Evolutionary conservation across 2,329 filamentous ascomycete species (phyloP).

Genomic region (Monilinia laxa): DNA sequence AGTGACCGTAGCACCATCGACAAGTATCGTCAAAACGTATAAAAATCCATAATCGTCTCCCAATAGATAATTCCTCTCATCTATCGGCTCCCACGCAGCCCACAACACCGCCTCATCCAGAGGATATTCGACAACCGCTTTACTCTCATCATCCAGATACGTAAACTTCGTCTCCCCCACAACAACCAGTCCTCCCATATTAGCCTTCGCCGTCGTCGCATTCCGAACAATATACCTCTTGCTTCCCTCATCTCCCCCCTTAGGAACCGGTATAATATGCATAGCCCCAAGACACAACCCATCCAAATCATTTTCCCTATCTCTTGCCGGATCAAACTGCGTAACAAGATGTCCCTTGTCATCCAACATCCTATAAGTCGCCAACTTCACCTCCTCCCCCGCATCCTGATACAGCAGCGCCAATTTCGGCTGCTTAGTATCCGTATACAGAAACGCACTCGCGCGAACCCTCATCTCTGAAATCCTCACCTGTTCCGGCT

Average conservation of each 20-base stretch:
- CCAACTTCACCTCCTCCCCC: constrained; percentile 55
- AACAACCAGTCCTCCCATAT: constrained; percentile 68
- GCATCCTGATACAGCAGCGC: constrained; percentile 66
- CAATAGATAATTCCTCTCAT: constrained; percentile 79
- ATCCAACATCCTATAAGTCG: constrained; percentile 61
- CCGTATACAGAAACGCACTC: constrained; percentile 62
- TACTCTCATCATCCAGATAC: constrained; percentile 79
- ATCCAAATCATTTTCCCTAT: constrained; percentile 55
- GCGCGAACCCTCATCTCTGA: constrained; percentile 67
- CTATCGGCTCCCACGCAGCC: constrained; percentile 85
- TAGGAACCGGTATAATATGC: constrained; percentile 62
- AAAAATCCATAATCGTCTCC: constrained; percentile 88
- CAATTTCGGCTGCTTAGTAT: constrained; percentile 55
- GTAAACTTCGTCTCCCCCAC: constrained; percentile 78
- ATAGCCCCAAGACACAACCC: constrained; percentile 56
- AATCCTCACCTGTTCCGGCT: constrained; percentile 60
- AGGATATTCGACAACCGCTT: constrained; percentile 61
- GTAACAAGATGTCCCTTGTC: constrained; percentile 51
- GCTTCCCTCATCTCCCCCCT: constrained; percentile 54
- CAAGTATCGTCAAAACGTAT: constrained; percentile 77
- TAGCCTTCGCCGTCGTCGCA: constrained; percentile 49
- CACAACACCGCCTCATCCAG: constrained; percentile 79
- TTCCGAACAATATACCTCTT: constrained; percentile 62
- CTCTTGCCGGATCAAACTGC: constrained; percentile 54
- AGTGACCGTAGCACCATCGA: constrained; percentile 65